Percentiles rank a stretch among this genome's conserved stretches.
Conservation (phyloP, 2,329 filamentous ascomycete species). For the Colletotrichum sp. region DNA sequence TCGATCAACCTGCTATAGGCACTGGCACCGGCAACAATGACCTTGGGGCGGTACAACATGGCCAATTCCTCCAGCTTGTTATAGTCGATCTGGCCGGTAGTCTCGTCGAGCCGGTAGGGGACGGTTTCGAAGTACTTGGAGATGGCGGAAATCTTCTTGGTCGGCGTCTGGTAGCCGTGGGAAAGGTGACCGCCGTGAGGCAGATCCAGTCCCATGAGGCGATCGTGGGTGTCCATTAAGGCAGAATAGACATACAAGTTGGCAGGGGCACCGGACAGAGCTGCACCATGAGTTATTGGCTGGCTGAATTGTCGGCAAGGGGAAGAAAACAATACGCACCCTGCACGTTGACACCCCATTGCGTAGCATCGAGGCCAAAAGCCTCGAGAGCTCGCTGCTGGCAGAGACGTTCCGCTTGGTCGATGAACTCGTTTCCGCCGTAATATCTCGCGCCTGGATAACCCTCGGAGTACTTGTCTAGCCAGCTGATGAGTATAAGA, state of each 20-base stretch:
- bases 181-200: conserved; percentile 96
- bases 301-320: background rate
- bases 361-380: conserved; percentile 80
- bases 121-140: conserved; percentile 99
- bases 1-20: conserved; percentile 97
- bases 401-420: conserved; percentile 86
- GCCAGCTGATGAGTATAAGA: conserved; percentile 11
- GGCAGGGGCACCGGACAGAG: conserved; percentile 74
- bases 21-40: conserved; percentile 92
- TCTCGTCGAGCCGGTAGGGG: conserved; percentile 89
- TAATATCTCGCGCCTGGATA: conserved; percentile 97
- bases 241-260: conserved; percentile 97
- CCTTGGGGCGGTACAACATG: conserved; percentile 89
- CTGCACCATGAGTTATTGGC: conserved; percentile 44
- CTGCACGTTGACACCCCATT: conserved; percentile 98
- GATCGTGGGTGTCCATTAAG: conserved; percentile 88
- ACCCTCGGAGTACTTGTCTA: conserved; percentile 97
- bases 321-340: background rate
- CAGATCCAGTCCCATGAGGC: conserved; percentile 95
- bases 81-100: conserved; percentile 95
- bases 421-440: conserved; percentile 95
- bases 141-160: conserved; percentile 94
- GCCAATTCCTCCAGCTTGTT: conserved; percentile 87
- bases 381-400: conserved; percentile 89
- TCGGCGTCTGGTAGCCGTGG: conserved; percentile 95